These are phyloP conservation scores for sweet orange (Citrus sinensis) DNA, from an alignment of 345 rosid genomes.

Conservation along the genomic window DNA sequence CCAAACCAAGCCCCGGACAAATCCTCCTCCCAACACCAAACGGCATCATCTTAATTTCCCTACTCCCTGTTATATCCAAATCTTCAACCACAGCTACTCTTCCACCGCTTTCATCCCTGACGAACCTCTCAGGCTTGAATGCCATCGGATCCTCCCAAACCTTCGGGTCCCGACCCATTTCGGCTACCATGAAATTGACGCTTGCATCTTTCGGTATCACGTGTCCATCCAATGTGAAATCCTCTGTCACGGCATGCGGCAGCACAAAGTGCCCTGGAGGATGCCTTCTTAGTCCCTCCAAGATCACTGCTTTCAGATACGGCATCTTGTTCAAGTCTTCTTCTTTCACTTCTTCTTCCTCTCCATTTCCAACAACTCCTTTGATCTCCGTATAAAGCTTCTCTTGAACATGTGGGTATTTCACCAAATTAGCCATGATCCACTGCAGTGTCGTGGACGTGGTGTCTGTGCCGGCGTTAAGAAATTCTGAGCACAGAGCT, in stretches of 20 bases:
- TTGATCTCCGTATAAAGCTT: background rate
- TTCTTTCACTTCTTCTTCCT: background rate
- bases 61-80: constrained; percentile 10
- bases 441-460: constrained; percentile 9
- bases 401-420: background rate
- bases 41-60: constrained; percentile 10
- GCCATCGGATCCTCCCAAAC: constrained; percentile 14
- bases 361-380: background rate
- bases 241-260: constrained; percentile 7
- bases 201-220: background rate
- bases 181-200: constrained; percentile 11
- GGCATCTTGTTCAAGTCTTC: background rate
- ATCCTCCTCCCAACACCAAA: constrained; percentile 6
- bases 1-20: constrained; percentile 1
- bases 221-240: background rate
- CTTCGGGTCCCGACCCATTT: constrained; percentile 13
- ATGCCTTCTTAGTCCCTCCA: constrained; percentile 10
- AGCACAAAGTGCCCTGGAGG: constrained; percentile 11
- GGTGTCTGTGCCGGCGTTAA: background rate
- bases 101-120: background rate
- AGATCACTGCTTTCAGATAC: background rate
- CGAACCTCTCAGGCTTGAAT: constrained; percentile 6
- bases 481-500: constrained; percentile 2
- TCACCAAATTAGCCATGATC: constrained; percentile 11
- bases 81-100: background rate